A percentile compares a stretch with the other conserved stretches of the same genome.
These are phyloP conservation scores for Herpotrichia juniperi DNA, from an alignment of 2,329 filamentous ascomycete species.

Conservation along the genomic window DNA sequence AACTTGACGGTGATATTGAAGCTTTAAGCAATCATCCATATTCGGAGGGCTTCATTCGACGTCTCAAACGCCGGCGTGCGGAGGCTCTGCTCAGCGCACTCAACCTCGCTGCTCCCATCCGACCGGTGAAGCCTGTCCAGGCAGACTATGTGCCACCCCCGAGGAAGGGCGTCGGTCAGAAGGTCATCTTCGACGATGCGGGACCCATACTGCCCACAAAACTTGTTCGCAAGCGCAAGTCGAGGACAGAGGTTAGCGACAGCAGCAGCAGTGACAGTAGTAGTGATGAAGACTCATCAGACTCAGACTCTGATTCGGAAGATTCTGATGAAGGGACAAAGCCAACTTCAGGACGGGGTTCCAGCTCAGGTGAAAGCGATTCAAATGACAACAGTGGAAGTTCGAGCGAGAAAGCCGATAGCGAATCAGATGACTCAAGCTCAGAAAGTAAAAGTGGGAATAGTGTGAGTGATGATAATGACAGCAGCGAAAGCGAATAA, in stretches of 20 bases:
- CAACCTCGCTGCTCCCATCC: constrained; percentile 28
- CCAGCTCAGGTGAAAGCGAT: constrained; percentile 1
- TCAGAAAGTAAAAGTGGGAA: constrained; percentile 9
- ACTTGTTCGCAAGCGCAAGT: constrained; percentile 33
- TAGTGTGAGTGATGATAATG: constrained; percentile 5
- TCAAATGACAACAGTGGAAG: background rate
- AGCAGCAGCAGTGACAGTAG: constrained; percentile 37
- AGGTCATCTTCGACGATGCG: background rate
- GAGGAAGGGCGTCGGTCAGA: background rate
- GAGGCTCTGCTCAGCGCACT: constrained; percentile 39
- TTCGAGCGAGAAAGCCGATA: constrained; percentile 6
- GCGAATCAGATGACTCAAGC: constrained; percentile 1
- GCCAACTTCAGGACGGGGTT: constrained; percentile 12
- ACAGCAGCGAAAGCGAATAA: constrained; percentile 17
- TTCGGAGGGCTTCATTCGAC: constrained; percentile 37
- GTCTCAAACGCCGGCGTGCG: constrained; percentile 40
- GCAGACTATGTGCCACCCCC: constrained; percentile 9
- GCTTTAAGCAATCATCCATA: constrained; percentile 27
- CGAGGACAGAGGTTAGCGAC: constrained; percentile 39
- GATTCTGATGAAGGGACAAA: constrained; percentile 11
- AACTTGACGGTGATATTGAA: constrained; percentile 38
- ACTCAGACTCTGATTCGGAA: constrained; percentile 27
- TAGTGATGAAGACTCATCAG: constrained; percentile 26
- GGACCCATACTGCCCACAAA: background rate
- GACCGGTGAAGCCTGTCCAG: constrained; percentile 8